Conservation (phyloP, 169 alveolate genomes). For the Plasmodium vinckei region DNA sequence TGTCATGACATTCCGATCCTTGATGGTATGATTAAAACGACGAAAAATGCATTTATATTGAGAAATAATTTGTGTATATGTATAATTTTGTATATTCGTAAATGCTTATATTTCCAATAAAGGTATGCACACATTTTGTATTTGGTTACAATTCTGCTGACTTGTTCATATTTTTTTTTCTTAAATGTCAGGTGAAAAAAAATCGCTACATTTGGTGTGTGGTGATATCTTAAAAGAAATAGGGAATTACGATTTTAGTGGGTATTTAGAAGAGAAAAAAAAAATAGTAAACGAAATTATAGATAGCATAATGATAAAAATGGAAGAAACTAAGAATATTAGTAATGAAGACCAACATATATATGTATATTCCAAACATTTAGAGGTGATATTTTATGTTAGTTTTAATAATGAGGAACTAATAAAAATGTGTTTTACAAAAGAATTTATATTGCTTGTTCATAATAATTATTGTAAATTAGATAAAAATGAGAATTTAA, state of each 20-base stretch:
- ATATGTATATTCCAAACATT: slow-evolving; percentile 21
- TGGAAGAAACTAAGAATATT: background rate
- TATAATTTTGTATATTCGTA: background rate
- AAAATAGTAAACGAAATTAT: background rate
- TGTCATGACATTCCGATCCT: slow-evolving; percentile 9
- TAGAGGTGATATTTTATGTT: slow-evolving; percentile 30
- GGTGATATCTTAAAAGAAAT: slow-evolving; percentile 11
- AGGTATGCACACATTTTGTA: background rate
- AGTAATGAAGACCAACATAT: slow-evolving; percentile 7
- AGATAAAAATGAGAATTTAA: background rate
- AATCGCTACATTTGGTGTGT: slow-evolving; percentile 41
- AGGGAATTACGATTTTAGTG: background rate
- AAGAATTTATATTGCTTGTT: slow-evolving; percentile 10
- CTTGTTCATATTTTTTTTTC: background rate
- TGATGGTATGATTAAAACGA: background rate
- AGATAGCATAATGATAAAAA: background rate
- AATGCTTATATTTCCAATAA: background rate
- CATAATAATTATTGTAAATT: slow-evolving; percentile 26
- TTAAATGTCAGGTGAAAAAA: slow-evolving; percentile 30
- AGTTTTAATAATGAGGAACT: slow-evolving; percentile 37
- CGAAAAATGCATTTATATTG: background rate
- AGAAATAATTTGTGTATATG: too few relatives aligned
- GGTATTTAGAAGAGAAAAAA: background rate
- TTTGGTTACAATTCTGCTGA: background rate
- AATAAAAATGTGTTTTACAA: slow-evolving; percentile 8